Evolutionary conservation across 2,329 filamentous ascomycete genomes (phyloP).

Genomic region (Botrytis medusae): DNA sequence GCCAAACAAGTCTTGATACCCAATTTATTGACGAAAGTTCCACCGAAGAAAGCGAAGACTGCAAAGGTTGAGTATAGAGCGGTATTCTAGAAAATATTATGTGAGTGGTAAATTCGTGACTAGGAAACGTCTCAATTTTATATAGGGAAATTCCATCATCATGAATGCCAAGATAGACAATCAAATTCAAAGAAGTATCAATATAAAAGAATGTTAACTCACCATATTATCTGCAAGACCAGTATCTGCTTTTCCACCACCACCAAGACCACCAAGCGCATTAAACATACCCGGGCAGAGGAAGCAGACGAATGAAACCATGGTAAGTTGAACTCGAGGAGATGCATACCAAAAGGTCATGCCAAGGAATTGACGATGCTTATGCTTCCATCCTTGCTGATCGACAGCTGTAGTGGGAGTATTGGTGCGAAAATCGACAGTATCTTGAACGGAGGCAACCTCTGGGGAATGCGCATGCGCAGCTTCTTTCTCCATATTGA

Average conservation of each 20-base stretch:
- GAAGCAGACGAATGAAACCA: constrained; percentile 72
- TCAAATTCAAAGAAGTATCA: not conserved
- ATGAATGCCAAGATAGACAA: not conserved
- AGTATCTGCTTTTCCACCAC: constrained; percentile 58
- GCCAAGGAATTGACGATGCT: constrained; percentile 54
- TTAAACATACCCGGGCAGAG: constrained; percentile 74
- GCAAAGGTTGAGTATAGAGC: constrained; percentile 54
- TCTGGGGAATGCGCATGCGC: not conserved
- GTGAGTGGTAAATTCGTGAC: constrained; percentile 12
- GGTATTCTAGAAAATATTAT: constrained; percentile 36
- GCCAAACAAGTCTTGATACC: constrained; percentile 68
- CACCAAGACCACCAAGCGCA: constrained; percentile 63
- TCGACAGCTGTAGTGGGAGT: not conserved
- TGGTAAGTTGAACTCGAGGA: constrained; percentile 67
- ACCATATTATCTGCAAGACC: constrained; percentile 51
- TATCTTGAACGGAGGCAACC: not conserved
- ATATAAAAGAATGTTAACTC: constrained; percentile 10
- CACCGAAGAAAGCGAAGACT: constrained; percentile 67
- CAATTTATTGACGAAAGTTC: constrained; percentile 74
- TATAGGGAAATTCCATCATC: not conserved
- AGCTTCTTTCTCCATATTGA: constrained; percentile 16
- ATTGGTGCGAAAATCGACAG: not conserved
- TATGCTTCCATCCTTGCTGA: constrained; percentile 64
- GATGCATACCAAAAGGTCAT: constrained; percentile 69
- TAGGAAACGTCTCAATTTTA: not conserved